Base-by-base conservation (phyloP, 352 stramenopile genomes). In the Globisporangium nodosum region DNA sequence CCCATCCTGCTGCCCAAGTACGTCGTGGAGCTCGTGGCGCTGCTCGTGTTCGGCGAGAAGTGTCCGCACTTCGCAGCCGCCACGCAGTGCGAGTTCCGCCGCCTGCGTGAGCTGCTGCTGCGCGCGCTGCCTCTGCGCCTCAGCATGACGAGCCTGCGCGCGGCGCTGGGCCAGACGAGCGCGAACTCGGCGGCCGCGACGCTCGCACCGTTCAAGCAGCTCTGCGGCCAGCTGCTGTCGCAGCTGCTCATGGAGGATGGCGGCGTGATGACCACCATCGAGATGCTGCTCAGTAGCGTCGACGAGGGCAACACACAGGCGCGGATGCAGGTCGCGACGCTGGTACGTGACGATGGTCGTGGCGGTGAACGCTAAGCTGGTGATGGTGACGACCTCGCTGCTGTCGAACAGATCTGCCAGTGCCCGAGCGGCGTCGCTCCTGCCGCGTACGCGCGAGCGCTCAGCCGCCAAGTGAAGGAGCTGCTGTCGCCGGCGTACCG, bases 281-380 rank as follows among this genome's bases (percentile, higher is more conserved):
- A 95, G 54, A 88, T 92, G 72, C 63, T 95, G 6, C 71, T 93
- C 13, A 71, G 77, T 27, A 64, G 68, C 0, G 84, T 95, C 27
- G 82, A 92, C 27, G 84, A 91, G 42, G 86, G 86, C 60, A 92
- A 94, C 61, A 93, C 86, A 1, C 86, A 92, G 65, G 86, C 86
- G 39, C 76, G 84, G 48, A 74, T 93, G 62, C 84, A 94, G 58
- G 82, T 95, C 54, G 82, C 78, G 8, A 88, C 65, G 45, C 63
- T 95, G 50, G 75, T 87, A 58, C 27, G 59, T 18, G 12, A 13
- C 12, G 37, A 2, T 42, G 11, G n/a, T 9, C n/a, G n/a, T 30
- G 15, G 45, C 8, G n/a, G 2, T 1, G 20, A 18, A 33, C 21
- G 15, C 3, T 33, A 16, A 30, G 16, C n/a, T 16, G 18, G 18